phyloP scores from a whole-genome alignment of 768 basidiomycete genomes.

The Kwoniella bestiolae region DNA sequence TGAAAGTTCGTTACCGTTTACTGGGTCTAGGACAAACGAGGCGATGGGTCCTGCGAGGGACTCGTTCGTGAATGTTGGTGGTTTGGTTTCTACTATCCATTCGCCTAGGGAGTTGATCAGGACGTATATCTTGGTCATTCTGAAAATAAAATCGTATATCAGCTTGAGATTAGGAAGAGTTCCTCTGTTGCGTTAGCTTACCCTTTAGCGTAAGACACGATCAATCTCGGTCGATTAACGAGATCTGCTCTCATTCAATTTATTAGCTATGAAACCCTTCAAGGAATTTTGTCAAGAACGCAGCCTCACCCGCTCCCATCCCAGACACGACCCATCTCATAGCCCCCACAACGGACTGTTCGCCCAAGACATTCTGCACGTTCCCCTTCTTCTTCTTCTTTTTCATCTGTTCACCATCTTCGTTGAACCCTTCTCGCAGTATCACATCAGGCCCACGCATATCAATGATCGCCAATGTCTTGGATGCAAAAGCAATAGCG shows the following conservation, averaged over 20 bases:
- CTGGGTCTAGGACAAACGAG: slow-evolving; percentile 58
- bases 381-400: slow-evolving; percentile 61
- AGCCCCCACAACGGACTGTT: slow-evolving; percentile 59
- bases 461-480: slow-evolving; percentile 69
- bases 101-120: slow-evolving; percentile 61
- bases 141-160: slow-evolving; percentile 57
- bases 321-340: slow-evolving; percentile 72
- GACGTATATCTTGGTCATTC: slow-evolving; percentile 66
- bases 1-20: slow-evolving; percentile 60
- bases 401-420: slow-evolving; percentile 54
- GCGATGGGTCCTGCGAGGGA: slow-evolving; percentile 55
- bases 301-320: slow-evolving; percentile 63
- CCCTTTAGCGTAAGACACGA: slow-evolving; percentile 63
- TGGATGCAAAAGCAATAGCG: slow-evolving; percentile 70
- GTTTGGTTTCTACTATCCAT: slow-evolving; percentile 58
- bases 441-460: slow-evolving; percentile 75
- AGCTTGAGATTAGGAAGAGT: slow-evolving; percentile 7
- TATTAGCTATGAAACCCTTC: not conserved
- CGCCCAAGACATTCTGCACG: slow-evolving; percentile 57
- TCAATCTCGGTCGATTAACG: slow-evolving; percentile 64
- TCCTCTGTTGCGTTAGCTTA: slow-evolving; percentile 27
- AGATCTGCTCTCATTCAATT: too few relatives aligned
- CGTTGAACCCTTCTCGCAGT: slow-evolving; percentile 61
- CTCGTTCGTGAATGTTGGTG: slow-evolving; percentile 57
- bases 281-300: not conserved